Conservation (phyloP, 306 rosid species). For the Senna siamea region DNA sequence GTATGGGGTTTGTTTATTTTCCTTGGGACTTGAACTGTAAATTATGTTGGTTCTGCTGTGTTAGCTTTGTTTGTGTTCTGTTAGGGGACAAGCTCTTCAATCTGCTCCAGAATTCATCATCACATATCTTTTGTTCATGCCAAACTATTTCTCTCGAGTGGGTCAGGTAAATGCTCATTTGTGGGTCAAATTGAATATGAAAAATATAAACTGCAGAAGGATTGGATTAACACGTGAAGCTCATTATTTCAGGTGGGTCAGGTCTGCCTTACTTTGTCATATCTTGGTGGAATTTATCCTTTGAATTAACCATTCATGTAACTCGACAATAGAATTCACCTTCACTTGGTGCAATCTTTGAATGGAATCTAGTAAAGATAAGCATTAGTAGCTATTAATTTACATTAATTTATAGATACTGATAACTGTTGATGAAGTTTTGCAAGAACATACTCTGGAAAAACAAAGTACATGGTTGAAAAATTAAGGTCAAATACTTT, state of each 20-base stretch:
- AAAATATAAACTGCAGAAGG: constrained; percentile 7
- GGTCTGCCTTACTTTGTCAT: neutral
- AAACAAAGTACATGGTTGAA: neutral
- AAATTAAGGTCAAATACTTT: neutral
- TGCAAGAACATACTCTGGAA: neutral
- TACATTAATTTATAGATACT: neutral
- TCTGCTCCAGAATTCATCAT: constrained; percentile 37
- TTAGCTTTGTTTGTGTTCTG: constrained; percentile 27
- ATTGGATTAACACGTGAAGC: constrained; percentile 44
- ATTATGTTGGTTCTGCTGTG: constrained; percentile 10
- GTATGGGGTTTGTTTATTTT: neutral
- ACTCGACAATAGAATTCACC: neutral
- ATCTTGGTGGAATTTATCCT: constrained; percentile 5
- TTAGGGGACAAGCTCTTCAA: constrained; percentile 22
- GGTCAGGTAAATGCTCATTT: neutral
- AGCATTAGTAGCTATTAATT: neutral
- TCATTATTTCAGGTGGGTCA: constrained; percentile 45
- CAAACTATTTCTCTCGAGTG: constrained; percentile 38
- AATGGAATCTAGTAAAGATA: neutral
- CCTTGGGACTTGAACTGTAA: constrained; percentile 27
- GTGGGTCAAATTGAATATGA: constrained; percentile 33
- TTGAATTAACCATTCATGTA: neutral
- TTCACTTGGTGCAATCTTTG: neutral
- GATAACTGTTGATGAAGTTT: neutral
- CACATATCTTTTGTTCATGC: constrained; percentile 8